Evolutionary conservation across 1,284 basidiomycete genomes (phyloP), one percentile per base, ranked within the genome.

Genomic region (Sanghuangporus baumii): DNA sequence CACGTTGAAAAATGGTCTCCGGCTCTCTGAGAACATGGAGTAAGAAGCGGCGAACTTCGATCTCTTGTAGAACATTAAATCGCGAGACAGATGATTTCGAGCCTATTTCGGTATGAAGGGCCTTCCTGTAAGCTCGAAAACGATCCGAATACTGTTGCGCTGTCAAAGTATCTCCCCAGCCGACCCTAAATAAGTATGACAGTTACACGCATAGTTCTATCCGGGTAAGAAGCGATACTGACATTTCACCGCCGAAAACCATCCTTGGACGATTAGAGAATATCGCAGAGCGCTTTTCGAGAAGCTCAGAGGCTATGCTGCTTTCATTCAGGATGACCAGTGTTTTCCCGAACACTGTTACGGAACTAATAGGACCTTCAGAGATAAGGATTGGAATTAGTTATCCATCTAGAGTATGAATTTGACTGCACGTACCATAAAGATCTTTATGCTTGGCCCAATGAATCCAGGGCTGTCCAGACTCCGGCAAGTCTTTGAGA

Each of bases 251-350:
- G 9, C 38, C 51, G 47, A 66, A 65, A 7, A 43, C 36, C 12
- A 67, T 47, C 18, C 26, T 65, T 1, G 76, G 76, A 41, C 81
- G 74, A 70, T 81, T 79, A 43, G 80, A 81, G 67, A 81, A 81
- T 50, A 79, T 77, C 6, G 76, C 69, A 62, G 79, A 76, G 57
- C 76, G 73, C 67, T 76, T 80, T 55, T 81, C 80, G 36, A 82
- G 69, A 26, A 82, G 71, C 64, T 82, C 79, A 40, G 74, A 72
- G 40, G 75, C 75, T 20, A 73, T 73, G 63, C 77, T 70, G 58
- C 76, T 64, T 66, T 73, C 72, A 70, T 76, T 79, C 52, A 82
- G 66, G 59, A 82, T 72, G 50, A 82, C 65, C 67, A 80, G 74
- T 0, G 76, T 72, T 63, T 78, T 74, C 31, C 75, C 73, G 57